Evolutionary conservation across 495 filamentous ascomycete genomes (phyloP).

Genomic region (Annulohypoxylon bovei): DNA sequence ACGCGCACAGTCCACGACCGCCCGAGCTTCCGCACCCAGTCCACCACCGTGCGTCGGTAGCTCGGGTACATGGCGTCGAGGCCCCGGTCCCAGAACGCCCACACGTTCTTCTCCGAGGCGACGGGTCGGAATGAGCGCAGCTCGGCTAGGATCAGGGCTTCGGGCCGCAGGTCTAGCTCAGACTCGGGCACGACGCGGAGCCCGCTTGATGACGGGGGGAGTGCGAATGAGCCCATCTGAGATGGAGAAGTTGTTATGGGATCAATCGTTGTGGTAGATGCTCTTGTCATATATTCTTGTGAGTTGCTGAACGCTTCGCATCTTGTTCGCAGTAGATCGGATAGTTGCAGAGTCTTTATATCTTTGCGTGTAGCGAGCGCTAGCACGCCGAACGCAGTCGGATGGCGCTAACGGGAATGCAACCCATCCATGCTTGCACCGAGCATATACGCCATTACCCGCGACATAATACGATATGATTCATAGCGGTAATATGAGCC

Average conservation of each 20-base stretch:
- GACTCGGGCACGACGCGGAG: constrained; percentile 30
- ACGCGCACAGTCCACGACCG: constrained; percentile 45
- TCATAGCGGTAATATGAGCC: not conserved
- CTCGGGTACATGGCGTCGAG: constrained; percentile 48
- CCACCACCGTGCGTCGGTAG: constrained; percentile 47
- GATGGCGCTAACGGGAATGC: not conserved
- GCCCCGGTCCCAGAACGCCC: constrained; percentile 58
- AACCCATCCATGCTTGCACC: not conserved
- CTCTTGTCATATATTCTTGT: not conserved
- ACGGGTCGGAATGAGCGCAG: constrained; percentile 39
- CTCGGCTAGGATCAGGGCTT: constrained; percentile 31
- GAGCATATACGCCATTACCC: not conserved
- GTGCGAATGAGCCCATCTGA: constrained; percentile 23
- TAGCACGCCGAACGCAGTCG: not conserved
- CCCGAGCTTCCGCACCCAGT: constrained; percentile 47
- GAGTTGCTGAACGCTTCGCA: not conserved
- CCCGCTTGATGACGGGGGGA: constrained; percentile 29
- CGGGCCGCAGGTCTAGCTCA: constrained; percentile 35
- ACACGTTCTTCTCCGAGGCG: constrained; percentile 57
- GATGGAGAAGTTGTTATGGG: not conserved
- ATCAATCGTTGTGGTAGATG: not conserved
- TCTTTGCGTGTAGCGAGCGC: not conserved
- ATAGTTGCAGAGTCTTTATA: constrained; percentile 4
- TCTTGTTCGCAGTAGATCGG: not conserved
- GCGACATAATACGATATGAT: not conserved